These are phyloP conservation scores for Populus tremula DNA, from an alignment of 345 rosid species.

Conservation along the genomic window DNA sequence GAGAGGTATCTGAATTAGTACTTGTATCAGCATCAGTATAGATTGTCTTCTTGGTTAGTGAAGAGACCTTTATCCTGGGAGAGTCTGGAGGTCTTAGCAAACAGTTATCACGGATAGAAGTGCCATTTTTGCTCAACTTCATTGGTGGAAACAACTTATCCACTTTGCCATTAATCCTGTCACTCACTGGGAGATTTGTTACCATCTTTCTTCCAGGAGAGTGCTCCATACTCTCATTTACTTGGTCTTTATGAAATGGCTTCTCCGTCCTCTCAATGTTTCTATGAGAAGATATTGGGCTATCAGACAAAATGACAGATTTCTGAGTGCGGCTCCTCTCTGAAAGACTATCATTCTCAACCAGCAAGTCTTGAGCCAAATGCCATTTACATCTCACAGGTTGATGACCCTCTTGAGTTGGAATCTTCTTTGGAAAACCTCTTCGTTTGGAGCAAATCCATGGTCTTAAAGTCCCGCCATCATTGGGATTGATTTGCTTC, in stretches of 20 bases:
- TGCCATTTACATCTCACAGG: conserved; percentile 42
- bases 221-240: conserved; percentile 29
- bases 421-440: conserved; percentile 47
- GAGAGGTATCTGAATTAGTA: conserved; percentile 24
- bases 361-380: conserved; percentile 42
- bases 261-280: conserved; percentile 32
- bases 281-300: conserved; percentile 30
- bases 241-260: conserved; percentile 23
- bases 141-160: conserved; percentile 23
- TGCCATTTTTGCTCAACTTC: conserved; percentile 32
- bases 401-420: conserved; percentile 34
- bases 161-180: conserved; percentile 18
- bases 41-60: conserved; percentile 34
- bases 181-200: conserved; percentile 31
- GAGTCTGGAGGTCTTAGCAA: conserved; percentile 28
- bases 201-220: conserved; percentile 41
- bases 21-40: conserved; percentile 12
- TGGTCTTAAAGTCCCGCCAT: conserved; percentile 52
- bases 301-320: conserved; percentile 35
- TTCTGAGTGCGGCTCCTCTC: conserved; percentile 36
- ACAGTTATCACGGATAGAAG: conserved; percentile 22
- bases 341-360: conserved; percentile 40
- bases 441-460: conserved; percentile 65
- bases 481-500: conserved; percentile 40
- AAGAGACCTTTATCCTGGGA: conserved; percentile 30